Evolutionary conservation across 768 basidiomycete species (phyloP).

Genomic region (Lactifluus echinatus): DNA sequence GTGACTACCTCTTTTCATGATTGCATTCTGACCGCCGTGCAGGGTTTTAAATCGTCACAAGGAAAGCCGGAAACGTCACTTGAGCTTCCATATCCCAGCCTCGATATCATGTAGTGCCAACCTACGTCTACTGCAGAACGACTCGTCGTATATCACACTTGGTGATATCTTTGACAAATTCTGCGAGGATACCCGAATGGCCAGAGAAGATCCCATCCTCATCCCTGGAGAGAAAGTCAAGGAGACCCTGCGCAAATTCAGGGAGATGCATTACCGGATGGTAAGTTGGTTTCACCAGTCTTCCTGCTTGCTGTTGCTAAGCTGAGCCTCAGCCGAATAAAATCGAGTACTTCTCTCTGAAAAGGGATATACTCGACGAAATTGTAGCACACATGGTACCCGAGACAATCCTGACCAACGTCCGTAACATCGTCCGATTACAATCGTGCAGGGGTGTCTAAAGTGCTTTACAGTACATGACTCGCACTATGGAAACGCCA

Average conservation of each 20-base stretch:
- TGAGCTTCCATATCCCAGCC: conserved; percentile 85
- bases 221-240: conserved; percentile 80
- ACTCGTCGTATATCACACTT: conserved; percentile 82
- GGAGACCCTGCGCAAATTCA: conserved; percentile 52
- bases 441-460: not conserved
- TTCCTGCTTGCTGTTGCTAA: not conserved
- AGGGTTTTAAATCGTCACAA: conserved; percentile 83
- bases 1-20: not conserved
- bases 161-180: conserved; percentile 93
- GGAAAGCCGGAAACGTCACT: conserved; percentile 85
- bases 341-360: conserved; percentile 57
- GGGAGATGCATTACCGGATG: conserved; percentile 34
- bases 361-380: conserved; percentile 85
- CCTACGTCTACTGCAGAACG: conserved; percentile 82
- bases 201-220: conserved; percentile 82
- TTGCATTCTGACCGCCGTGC: conserved; percentile 4
- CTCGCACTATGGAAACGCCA: conserved; percentile 71
- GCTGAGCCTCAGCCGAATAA: conserved; percentile 40
- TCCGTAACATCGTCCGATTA: conserved; percentile 30
- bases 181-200: conserved; percentile 64
- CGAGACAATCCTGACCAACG: conserved; percentile 76
- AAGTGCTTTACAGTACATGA: conserved; percentile 65
- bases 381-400: conserved; percentile 82
- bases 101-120: conserved; percentile 76
- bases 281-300: conserved; percentile 26